Evolutionary conservation across 1,139 yeast species (phyloP).

Genomic region (Saccharomyces hybrid): DNA sequence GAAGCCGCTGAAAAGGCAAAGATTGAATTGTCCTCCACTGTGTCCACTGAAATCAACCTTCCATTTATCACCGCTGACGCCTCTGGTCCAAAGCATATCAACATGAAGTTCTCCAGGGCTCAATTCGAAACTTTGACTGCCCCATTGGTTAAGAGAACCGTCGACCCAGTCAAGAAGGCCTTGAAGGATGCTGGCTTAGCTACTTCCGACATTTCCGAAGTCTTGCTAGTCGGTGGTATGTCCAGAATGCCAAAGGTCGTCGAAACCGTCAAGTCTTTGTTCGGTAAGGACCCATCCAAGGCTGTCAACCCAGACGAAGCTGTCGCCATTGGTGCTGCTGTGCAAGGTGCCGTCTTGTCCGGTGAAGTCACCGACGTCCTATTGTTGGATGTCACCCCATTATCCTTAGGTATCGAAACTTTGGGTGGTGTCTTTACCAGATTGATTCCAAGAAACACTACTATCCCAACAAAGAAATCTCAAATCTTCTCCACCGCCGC

Average conservation of each 20-base stretch:
- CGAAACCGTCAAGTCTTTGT: slow-evolving; percentile 76
- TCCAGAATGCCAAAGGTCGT: slow-evolving; percentile 98
- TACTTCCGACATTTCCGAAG: slow-evolving; percentile 79
- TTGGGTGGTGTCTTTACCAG: slow-evolving; percentile 98
- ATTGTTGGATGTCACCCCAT: slow-evolving; percentile 82
- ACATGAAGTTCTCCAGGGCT: slow-evolving; percentile 80
- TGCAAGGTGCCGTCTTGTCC: slow-evolving; percentile 91
- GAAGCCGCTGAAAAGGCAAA: slow-evolving; percentile 96
- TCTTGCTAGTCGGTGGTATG: slow-evolving; percentile 94
- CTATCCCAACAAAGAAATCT: slow-evolving; percentile 92
- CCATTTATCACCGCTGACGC: slow-evolving; percentile 8
- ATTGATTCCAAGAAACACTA: slow-evolving; percentile 90
- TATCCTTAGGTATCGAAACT: slow-evolving; percentile 93
- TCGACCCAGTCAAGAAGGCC: slow-evolving; percentile 90
- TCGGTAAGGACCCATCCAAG: slow-evolving; percentile 90
- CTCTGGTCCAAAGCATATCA: slow-evolving; percentile 8
- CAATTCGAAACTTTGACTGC: slow-evolving; percentile 90
- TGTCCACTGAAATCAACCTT: slow-evolving; percentile 21
- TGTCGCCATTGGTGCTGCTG: slow-evolving; percentile 97
- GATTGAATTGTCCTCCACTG: slow-evolving; percentile 87
- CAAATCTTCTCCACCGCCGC: slow-evolving; percentile 95
- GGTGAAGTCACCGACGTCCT: slow-evolving; percentile 87
- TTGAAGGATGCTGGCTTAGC: slow-evolving; percentile 81
- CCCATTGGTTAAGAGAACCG: slow-evolving; percentile 79
- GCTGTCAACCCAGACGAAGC: slow-evolving; percentile 98